Evolutionary conservation across 2,329 filamentous ascomycete genomes (phyloP).

Genomic region (Gaeumannomyces tritici): DNA sequence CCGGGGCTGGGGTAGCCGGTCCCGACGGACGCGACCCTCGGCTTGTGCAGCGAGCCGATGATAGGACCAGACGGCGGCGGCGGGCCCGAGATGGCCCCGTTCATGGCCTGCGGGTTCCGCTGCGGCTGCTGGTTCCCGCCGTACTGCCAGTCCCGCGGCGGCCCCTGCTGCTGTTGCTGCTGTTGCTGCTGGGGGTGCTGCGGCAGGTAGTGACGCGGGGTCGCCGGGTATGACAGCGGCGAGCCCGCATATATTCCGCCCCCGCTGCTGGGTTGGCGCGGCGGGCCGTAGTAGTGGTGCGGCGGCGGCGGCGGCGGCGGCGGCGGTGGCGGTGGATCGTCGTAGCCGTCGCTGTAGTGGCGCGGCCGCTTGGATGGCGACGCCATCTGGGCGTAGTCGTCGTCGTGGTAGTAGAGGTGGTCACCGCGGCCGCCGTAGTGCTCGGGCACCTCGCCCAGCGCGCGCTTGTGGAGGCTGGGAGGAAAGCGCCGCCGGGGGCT

Average conservation of each 20-base stretch:
- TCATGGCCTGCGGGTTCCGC: too few relatives aligned
- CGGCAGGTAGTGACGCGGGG: neutral
- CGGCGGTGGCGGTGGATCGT: too few relatives aligned
- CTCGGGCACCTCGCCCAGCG: neutral
- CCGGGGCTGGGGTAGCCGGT: neutral
- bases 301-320: too few relatives aligned
- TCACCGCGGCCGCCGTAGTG: neutral
- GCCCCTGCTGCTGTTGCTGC: neutral
- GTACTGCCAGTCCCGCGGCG: neutral
- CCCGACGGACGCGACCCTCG: neutral
- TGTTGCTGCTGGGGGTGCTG: slow-evolving; percentile 1
- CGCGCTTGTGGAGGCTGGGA: neutral
- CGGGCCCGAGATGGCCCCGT: too few relatives aligned
- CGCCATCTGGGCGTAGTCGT: slow-evolving; percentile 23
- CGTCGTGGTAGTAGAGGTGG: slow-evolving; percentile 26
- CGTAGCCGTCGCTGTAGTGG: slow-evolving; percentile 13
- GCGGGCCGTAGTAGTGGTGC: neutral
- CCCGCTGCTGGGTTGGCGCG: neutral
- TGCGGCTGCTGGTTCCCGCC: neutral
- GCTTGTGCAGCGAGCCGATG: neutral
- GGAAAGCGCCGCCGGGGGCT: neutral
- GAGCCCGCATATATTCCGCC: neutral
- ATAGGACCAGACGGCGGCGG: too few relatives aligned
- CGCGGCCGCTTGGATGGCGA: slow-evolving; percentile 26
- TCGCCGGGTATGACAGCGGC: neutral